Percentiles rank a stretch among this genome's conserved stretches.
phyloP scores from a whole-genome alignment of 1,284 basidiomycete genomes.

The Puccinia hordei region DNA sequence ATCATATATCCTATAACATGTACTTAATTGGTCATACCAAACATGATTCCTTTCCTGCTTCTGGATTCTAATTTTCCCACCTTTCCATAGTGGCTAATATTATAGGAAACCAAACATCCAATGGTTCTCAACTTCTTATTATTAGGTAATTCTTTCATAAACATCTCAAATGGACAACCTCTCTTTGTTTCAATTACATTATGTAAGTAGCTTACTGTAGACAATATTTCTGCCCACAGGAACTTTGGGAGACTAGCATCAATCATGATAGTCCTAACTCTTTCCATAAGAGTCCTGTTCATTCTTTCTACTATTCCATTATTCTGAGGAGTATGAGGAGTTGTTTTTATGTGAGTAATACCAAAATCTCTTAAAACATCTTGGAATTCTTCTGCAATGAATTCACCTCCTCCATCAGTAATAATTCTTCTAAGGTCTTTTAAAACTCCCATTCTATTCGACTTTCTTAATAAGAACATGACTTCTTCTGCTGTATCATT shows the following conservation, averaged over 20 bases:
- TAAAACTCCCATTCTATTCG: not conserved
- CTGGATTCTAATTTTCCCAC: slow-evolving; percentile 13
- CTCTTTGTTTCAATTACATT: slow-evolving; percentile 17
- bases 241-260: slow-evolving; percentile 16
- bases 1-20: slow-evolving; percentile 26
- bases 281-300: slow-evolving; percentile 19
- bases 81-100: slow-evolving; percentile 10
- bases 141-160: slow-evolving; percentile 16
- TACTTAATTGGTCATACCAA: slow-evolving; percentile 33
- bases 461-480: not conserved
- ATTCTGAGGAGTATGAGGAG: slow-evolving; percentile 8
- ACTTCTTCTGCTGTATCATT: slow-evolving; percentile 16
- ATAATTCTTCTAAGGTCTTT: not conserved
- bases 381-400: slow-evolving; percentile 12
- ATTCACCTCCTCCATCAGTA: slow-evolving; percentile 8
- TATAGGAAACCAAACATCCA: slow-evolving; percentile 7
- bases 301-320: slow-evolving; percentile 17
- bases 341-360: not conserved
- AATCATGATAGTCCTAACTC: slow-evolving; percentile 15
- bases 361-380: slow-evolving; percentile 12
- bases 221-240: slow-evolving; percentile 14
- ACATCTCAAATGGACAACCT: slow-evolving; percentile 23
- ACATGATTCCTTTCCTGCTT: slow-evolving; percentile 14
- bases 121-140: slow-evolving; percentile 8
- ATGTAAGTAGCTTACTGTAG: slow-evolving; percentile 14